Base-by-base conservation (phyloP, 1,284 basidiomycete genomes). In the Hypsizygus ulmarius region DNA sequence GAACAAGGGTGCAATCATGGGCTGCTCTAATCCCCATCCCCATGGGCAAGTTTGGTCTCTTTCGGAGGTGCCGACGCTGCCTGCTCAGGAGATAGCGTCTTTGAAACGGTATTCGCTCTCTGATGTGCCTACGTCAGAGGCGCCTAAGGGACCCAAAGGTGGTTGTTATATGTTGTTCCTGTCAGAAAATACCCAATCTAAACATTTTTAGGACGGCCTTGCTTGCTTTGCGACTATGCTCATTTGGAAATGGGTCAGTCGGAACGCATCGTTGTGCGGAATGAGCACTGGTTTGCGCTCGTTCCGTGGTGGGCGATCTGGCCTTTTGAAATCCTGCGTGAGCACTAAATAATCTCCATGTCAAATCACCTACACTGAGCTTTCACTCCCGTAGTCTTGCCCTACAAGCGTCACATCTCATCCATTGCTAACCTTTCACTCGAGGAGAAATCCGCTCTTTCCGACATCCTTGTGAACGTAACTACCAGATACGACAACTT, bases 281-380 rank as follows among this genome's bases (percentile, higher is more conserved):
- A 93, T 59, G 76, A 86, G 3, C 76, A 92, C 59, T 97, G 93
- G 81, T 74, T 92, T 3, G 92, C 87, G 0, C 63, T 97, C 4
- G 93, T 97, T 0, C 95, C 95, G 0, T 97, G 90, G 83, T 97
- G 95, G 95, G 95, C 94, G 1, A 81, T 84, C 25, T 98, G 95
- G 95, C 95, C 95, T 0, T 97, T 88, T 62, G 95, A 98, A 66
- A 75, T 90, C 11, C 70, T 97, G 51, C 67, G 89, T 90, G 56
- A 56, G 77, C 55, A 5, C 12, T 32, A 34, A 14, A 35, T 34
- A 3, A 12, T 7, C n/a, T 2, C 14, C 3, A 15, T 28, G 3
- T 11, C n/a, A 1, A 4, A 11, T 3, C 41, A 9, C 39, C 39
- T 16, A 25, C 27, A 37, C 42, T 27, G 28, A 39, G 30, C 21